Percentiles rank a stretch among this genome's conserved stretches.
Evolutionary conservation across 2,329 filamentous ascomycete species (phyloP).

Genomic region (Hypomyces perniciosus): DNA sequence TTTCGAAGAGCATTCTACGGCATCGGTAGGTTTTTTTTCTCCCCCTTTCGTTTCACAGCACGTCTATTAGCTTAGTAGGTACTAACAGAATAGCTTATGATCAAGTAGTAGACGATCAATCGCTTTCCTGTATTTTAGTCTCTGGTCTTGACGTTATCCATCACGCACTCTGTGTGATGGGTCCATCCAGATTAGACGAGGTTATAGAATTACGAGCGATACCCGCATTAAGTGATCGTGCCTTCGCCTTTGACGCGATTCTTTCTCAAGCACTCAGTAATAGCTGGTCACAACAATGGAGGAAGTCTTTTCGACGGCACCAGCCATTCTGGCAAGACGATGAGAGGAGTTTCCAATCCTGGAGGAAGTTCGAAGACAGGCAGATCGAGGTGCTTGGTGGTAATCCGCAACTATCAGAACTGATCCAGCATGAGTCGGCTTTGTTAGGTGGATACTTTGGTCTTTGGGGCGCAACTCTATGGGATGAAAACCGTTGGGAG

Average conservation of each 20-base stretch:
- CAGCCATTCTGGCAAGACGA: not conserved
- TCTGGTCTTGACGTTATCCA: not conserved
- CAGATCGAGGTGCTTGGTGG: not conserved
- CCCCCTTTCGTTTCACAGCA: no score
- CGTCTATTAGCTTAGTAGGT: no score
- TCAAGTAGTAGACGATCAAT: no score
- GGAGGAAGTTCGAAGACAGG: not conserved
- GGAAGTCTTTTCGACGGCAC: not conserved
- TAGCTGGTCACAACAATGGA: not conserved
- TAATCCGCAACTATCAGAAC: not conserved
- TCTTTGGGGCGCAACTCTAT: not conserved
- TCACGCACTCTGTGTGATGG: not conserved
- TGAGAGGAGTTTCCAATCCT: not conserved
- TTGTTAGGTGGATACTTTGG: not conserved
- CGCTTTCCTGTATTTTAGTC: not conserved
- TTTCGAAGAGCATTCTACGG: no score
- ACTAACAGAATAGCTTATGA: no score
- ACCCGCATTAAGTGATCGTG: not conserved
- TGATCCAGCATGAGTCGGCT: not conserved
- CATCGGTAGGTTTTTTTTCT: no score
- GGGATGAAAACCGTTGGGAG: not conserved
- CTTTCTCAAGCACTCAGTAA: not conserved
- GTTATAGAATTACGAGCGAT: not conserved
- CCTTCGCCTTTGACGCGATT: not conserved
- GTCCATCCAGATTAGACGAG: not conserved